Evolutionary conservation across 2,329 filamentous ascomycete species (phyloP).

Genomic region (Trichoderma lentiforme): DNA sequence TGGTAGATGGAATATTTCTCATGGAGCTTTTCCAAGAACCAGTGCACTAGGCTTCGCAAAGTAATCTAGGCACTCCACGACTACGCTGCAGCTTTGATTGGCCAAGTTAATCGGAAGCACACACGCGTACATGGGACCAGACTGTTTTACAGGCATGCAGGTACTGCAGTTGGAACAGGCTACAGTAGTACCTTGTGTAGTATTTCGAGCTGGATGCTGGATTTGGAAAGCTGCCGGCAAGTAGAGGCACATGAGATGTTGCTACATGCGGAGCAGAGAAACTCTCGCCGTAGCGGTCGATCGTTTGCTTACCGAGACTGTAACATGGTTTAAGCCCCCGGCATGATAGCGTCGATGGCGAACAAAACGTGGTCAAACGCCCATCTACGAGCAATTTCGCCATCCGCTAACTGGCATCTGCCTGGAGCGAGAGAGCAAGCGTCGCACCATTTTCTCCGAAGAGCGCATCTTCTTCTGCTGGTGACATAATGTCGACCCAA

Average conservation of each 20-base stretch:
- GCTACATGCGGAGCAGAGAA: neutral
- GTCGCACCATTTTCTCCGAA: neutral
- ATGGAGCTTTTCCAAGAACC: neutral
- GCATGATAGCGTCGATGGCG: neutral
- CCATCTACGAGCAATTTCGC: neutral
- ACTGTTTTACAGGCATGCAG: neutral
- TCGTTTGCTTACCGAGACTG: neutral
- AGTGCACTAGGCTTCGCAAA: neutral
- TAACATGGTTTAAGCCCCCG: neutral
- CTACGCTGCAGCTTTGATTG: neutral
- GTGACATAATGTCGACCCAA: constrained; percentile 11
- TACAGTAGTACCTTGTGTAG: neutral
- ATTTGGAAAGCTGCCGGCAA: neutral
- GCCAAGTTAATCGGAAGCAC: neutral
- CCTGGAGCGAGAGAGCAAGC: neutral
- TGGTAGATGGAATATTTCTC: neutral
- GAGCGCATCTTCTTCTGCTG: neutral
- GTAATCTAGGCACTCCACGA: neutral
- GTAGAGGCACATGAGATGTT: neutral
- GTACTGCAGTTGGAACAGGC: neutral
- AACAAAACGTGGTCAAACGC: neutral
- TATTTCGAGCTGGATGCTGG: neutral
- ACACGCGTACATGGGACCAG: neutral
- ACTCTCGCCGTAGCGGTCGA: neutral
- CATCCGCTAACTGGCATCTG: neutral